Conservation (phyloP, 2,329 filamentous ascomycete species). For the Trichoderma lentiforme region DNA sequence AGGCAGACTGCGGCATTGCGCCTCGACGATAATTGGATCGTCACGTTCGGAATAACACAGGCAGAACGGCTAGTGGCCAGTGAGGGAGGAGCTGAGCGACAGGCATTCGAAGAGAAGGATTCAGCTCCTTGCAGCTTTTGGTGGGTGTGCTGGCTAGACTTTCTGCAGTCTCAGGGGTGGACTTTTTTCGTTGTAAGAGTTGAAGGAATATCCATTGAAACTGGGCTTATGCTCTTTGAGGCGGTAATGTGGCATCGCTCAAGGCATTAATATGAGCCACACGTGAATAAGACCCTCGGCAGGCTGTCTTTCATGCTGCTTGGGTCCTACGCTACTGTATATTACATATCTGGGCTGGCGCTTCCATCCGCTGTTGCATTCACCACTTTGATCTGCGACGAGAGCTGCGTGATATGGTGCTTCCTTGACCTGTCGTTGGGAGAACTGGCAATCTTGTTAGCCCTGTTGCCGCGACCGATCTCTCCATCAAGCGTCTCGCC, state of each 20-base stretch:
- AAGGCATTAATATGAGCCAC: not conserved
- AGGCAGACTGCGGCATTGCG: not conserved
- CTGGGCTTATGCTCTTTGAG: not conserved
- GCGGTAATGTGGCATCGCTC: not conserved
- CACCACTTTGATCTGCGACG: not conserved
- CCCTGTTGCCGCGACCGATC: not conserved
- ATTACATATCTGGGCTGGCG: not conserved
- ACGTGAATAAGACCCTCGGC: not conserved
- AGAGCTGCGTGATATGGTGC: not conserved
- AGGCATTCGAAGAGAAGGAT: conserved; percentile 11
- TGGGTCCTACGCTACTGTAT: not conserved
- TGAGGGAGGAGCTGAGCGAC: not conserved
- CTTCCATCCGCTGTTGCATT: not conserved
- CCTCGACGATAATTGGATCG: not conserved
- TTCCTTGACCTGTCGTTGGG: not conserved
- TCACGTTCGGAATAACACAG: not conserved
- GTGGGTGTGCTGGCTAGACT: not conserved
- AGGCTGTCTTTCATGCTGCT: not conserved
- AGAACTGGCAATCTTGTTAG: not conserved
- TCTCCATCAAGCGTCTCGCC: conserved; percentile 6
- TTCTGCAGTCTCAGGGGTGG: not conserved
- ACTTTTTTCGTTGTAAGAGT: not conserved
- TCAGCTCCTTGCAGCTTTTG: not conserved
- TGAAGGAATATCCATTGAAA: not conserved
- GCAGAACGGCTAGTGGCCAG: not conserved